Evolutionary conservation across 495 filamentous ascomycete species (phyloP).

Genomic region (Hyaloscypha variabilis): DNA sequence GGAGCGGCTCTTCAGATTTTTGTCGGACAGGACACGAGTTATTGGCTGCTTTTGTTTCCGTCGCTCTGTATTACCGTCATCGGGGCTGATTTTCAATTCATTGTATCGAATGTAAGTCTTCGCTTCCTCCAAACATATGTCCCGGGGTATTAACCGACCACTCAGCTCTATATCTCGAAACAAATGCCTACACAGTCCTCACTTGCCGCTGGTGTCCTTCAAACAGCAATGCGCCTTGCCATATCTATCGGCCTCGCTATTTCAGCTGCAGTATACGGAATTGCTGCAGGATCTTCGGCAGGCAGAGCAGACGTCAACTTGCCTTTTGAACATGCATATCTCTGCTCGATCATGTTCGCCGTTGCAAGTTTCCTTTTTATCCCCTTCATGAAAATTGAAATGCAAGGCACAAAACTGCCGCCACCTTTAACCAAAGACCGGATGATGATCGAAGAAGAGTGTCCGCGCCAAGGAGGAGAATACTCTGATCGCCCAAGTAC

Average conservation of each 20-base stretch:
- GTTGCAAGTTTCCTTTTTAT: slow-evolving; percentile 33
- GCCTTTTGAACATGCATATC: slow-evolving; percentile 40
- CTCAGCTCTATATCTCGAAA: slow-evolving; percentile 31
- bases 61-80: slow-evolving; percentile 38
- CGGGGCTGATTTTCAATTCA: slow-evolving; percentile 43
- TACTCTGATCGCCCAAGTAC: slow-evolving; percentile 1
- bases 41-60: slow-evolving; percentile 40
- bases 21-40: slow-evolving; percentile 36
- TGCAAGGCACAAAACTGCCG: slow-evolving; percentile 25
- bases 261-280: slow-evolving; percentile 39
- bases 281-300: slow-evolving; percentile 26
- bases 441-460: neutral
- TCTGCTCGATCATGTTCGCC: slow-evolving; percentile 36
- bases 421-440: neutral
- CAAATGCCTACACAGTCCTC: slow-evolving; percentile 37
- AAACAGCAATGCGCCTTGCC: slow-evolving; percentile 38
- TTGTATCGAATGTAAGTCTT: slow-evolving; percentile 39
- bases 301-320: slow-evolving; percentile 30
- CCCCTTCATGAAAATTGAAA: slow-evolving; percentile 39
- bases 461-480: slow-evolving; percentile 4
- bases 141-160: slow-evolving; percentile 5
- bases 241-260: slow-evolving; percentile 40
- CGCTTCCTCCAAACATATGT: neutral
- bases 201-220: slow-evolving; percentile 39
- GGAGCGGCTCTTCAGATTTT: slow-evolving; percentile 40